Evolutionary conservation across 2,329 filamentous ascomycete genomes (phyloP).

Genomic region (Aureobasidium leucospermi): DNA sequence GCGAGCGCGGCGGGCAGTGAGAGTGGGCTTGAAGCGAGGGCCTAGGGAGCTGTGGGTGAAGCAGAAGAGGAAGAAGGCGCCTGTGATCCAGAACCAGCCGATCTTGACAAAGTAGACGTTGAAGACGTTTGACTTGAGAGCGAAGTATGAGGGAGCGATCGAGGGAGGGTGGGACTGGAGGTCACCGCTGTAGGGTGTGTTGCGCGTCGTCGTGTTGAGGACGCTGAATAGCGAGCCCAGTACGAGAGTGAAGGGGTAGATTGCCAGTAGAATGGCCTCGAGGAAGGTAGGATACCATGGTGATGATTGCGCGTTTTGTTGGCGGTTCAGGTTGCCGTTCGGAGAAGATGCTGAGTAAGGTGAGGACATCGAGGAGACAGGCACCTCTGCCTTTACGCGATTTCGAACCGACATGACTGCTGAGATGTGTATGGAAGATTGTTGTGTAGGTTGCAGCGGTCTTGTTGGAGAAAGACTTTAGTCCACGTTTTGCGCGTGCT

Average conservation of each 20-base stretch:
- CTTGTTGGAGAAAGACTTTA: not conserved
- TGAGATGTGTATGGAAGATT: not conserved
- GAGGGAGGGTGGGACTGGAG: conserved; percentile 56
- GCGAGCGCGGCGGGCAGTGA: conserved; percentile 44
- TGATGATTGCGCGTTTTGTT: conserved; percentile 22
- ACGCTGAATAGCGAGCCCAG: conserved; percentile 75
- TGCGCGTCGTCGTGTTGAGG: conserved; percentile 68
- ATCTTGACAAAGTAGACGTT: conserved; percentile 91
- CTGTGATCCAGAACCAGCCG: conserved; percentile 86
- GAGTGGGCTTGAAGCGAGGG: conserved; percentile 32
- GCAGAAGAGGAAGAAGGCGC: conserved; percentile 64
- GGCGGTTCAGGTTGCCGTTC: not conserved
- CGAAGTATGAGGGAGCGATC: conserved; percentile 75
- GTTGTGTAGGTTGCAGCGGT: not conserved
- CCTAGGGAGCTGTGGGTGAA: conserved; percentile 56
- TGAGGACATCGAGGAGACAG: not conserved
- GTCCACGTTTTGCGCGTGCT: conserved; percentile 1
- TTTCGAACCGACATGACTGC: not conserved
- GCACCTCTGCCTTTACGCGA: conserved; percentile 6
- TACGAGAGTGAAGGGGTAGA: conserved; percentile 72
- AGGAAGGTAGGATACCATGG: conserved; percentile 64
- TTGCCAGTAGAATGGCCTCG: conserved; percentile 55
- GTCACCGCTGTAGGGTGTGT: conserved; percentile 53
- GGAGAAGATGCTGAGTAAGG: not conserved
- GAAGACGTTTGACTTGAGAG: conserved; percentile 85